Evolutionary conservation across 1,139 yeast species (phyloP).

Genomic region (Debaryomyces coudertii): DNA sequence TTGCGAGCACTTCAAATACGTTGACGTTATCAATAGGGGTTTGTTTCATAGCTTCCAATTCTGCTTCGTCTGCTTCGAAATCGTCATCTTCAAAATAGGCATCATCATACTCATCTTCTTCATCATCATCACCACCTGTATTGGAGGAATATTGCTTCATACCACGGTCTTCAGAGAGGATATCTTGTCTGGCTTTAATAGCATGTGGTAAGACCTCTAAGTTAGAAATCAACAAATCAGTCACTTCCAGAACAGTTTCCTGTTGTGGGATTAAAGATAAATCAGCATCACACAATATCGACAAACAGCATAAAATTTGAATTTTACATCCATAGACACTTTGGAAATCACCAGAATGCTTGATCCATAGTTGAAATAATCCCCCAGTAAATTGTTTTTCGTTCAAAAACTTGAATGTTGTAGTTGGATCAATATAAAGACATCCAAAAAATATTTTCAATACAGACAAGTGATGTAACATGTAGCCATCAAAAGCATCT

Average conservation of each 20-base stretch:
- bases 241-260: conserved; percentile 45
- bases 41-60: conserved; percentile 55
- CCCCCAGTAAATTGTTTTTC: conserved; percentile 39
- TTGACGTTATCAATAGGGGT: conserved; percentile 55
- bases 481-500: conserved; percentile 50
- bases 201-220: conserved; percentile 53
- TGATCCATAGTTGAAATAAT: conserved; percentile 54
- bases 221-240: conserved; percentile 43
- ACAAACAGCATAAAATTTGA: conserved; percentile 48
- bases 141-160: conserved; percentile 29
- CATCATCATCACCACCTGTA: conserved; percentile 27
- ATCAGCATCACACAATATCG: conserved; percentile 35
- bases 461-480: conserved; percentile 51
- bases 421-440: conserved; percentile 42
- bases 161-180: conserved; percentile 41
- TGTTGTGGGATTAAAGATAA: conserved; percentile 31
- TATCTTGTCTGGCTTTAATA: conserved; percentile 47
- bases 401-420: conserved; percentile 41
- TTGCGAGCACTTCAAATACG: conserved; percentile 48
- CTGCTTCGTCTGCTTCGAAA: conserved; percentile 54
- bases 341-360: conserved; percentile 49
- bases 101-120: conserved; percentile 31
- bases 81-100: conserved; percentile 42
- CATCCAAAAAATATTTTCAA: conserved; percentile 48
- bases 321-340: conserved; percentile 62